Conservation (phyloP, 805 yeast species). For the Yamadazyma scolyti region DNA sequence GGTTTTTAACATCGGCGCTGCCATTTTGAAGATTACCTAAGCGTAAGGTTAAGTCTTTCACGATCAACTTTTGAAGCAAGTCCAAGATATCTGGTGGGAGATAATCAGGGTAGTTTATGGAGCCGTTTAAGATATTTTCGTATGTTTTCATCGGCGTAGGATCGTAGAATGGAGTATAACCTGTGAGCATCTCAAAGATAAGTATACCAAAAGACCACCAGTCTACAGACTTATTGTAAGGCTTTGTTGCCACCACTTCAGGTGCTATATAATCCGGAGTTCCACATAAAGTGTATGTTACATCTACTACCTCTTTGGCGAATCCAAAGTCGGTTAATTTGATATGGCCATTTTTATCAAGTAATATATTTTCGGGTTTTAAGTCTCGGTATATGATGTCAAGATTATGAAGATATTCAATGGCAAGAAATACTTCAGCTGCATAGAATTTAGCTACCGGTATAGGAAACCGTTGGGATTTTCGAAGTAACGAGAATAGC, state of each 20-base stretch:
- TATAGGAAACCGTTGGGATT: constrained; percentile 57
- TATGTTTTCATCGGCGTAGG: constrained; percentile 63
- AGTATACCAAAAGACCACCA: constrained; percentile 66
- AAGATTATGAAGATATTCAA: constrained; percentile 56
- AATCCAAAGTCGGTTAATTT: constrained; percentile 61
- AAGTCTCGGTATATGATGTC: constrained; percentile 59
- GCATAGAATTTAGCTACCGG: constrained; percentile 65
- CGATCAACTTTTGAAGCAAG: constrained; percentile 48
- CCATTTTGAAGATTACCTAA: constrained; percentile 59
- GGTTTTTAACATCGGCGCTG: constrained; percentile 52
- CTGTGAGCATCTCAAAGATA: constrained; percentile 60
- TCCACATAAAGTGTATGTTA: constrained; percentile 61
- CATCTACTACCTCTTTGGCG: constrained; percentile 58
- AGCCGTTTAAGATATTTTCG: constrained; percentile 54
- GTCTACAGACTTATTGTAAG: constrained; percentile 60
- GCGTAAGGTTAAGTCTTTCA: constrained; percentile 52
- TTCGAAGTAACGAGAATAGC: constrained; percentile 51
- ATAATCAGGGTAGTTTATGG: constrained; percentile 50
- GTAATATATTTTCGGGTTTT: constrained; percentile 57
- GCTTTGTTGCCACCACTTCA: constrained; percentile 61
- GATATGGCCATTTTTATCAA: constrained; percentile 58
- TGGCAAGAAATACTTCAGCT: constrained; percentile 56
- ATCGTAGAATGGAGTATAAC: constrained; percentile 61
- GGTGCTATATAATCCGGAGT: constrained; percentile 66
- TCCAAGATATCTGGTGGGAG: constrained; percentile 54